Evolutionary conservation across 1,284 basidiomycete species (phyloP).

Genomic region (Pulchroboletus neoregius): DNA sequence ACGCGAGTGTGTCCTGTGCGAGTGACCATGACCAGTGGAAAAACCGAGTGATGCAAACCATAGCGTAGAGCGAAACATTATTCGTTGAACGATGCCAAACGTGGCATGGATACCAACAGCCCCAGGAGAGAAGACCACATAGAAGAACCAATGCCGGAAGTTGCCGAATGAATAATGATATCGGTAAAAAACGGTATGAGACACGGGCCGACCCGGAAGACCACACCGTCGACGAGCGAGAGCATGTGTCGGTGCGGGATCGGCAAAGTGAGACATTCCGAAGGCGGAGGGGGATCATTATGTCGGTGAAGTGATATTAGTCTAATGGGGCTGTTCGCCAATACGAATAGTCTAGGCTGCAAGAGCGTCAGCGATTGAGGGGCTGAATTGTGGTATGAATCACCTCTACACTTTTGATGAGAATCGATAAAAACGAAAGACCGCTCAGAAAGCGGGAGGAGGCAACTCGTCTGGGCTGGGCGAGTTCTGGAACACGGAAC

Average conservation of each 20-base stretch:
- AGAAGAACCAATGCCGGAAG: constrained; percentile 26
- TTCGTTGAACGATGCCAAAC: constrained; percentile 32
- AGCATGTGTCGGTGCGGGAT: constrained; percentile 1
- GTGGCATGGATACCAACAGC: constrained; percentile 31
- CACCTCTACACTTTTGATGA: constrained; percentile 42
- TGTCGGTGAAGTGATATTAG: constrained; percentile 33
- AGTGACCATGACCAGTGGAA: constrained; percentile 35
- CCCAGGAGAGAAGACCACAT: constrained; percentile 31
- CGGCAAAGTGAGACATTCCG: constrained; percentile 13
- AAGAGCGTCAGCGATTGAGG: neutral
- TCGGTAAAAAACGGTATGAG: constrained; percentile 32
- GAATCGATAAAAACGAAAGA: constrained; percentile 23
- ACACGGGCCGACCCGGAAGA: constrained; percentile 24
- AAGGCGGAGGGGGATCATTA: constrained; percentile 18
- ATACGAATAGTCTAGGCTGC: constrained; percentile 30
- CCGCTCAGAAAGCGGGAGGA: constrained; percentile 54
- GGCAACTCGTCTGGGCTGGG: constrained; percentile 74
- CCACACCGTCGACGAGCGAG: constrained; percentile 10
- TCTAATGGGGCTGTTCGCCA: constrained; percentile 34
- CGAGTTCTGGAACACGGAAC: constrained; percentile 76
- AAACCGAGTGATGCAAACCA: constrained; percentile 28
- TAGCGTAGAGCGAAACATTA: constrained; percentile 35
- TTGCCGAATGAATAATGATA: constrained; percentile 48
- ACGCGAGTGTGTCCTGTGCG: constrained; percentile 42
- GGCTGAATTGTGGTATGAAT: neutral